phyloP scores from a whole-genome alignment of 2,329 filamentous ascomycete genomes.

The Talaromyces albobiverticillius region DNA sequence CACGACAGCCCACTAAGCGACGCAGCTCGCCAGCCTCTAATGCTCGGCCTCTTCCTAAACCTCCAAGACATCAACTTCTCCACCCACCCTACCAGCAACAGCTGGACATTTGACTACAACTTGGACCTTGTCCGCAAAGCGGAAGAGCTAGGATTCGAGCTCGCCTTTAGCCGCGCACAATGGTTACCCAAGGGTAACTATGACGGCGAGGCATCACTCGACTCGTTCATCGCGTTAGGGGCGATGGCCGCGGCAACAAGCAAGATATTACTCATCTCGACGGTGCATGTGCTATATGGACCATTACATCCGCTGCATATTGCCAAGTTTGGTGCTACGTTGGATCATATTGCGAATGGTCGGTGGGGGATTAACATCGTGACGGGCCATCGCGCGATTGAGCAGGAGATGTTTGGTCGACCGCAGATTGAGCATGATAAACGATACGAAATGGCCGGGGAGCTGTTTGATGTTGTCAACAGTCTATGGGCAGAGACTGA shows the following conservation, averaged over 20 bases:
- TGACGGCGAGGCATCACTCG: conserved; percentile 22
- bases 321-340: conserved; percentile 22
- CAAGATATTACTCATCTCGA: conserved; percentile 23
- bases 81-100: conserved; percentile 18
- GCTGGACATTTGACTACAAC: conserved; percentile 25
- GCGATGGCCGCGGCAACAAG: conserved; percentile 27
- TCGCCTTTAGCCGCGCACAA: conserved; percentile 19
- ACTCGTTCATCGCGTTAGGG: conserved; percentile 22
- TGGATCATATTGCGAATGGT: conserved; percentile 24
- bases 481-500: conserved; percentile 24
- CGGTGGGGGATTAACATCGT: conserved; percentile 26
- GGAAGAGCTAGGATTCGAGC: conserved; percentile 25
- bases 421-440: conserved; percentile 25
- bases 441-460: conserved; percentile 22
- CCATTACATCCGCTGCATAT: conserved; percentile 24
- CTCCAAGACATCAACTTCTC: conserved; percentile 17
- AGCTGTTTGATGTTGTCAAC: conserved; percentile 23
- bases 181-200: conserved; percentile 21
- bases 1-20: conserved; percentile 17
- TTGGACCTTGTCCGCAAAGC: conserved; percentile 19
- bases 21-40: conserved; percentile 16
- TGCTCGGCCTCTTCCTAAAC: conserved; percentile 19
- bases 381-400: conserved; percentile 22
- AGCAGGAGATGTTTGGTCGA: conserved; percentile 25
- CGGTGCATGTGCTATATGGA: conserved; percentile 23